Conservation (phyloP, 202 grass and related monocot species). For the Elaeis oleifera region DNA sequence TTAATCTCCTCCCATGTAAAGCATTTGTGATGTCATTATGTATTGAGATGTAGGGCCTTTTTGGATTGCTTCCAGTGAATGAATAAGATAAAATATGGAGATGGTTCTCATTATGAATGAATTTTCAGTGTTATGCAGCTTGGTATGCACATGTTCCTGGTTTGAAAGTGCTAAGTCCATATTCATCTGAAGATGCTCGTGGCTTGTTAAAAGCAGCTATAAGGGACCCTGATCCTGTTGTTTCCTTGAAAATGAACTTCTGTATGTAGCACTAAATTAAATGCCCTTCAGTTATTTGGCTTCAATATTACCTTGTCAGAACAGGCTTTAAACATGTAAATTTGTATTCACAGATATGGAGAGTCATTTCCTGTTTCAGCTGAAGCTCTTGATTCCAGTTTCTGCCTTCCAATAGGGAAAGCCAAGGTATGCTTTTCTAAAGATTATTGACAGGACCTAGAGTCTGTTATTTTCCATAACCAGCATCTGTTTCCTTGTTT, state of each 20-base stretch:
- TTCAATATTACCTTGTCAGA: conserved; percentile 17
- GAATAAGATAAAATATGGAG: neutral
- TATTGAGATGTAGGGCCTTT: neutral
- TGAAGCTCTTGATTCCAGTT: conserved; percentile 97
- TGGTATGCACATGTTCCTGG: conserved; percentile 95
- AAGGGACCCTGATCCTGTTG: conserved; percentile 87
- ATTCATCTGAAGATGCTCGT: conserved; percentile 86
- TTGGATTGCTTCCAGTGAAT: neutral
- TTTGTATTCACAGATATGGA: conserved; percentile 60
- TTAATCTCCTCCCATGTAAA: too few relatives aligned
- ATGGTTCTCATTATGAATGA: conserved; percentile 12
- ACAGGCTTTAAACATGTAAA: neutral
- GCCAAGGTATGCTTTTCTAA: conserved; percentile 55
- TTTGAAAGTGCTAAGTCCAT: conserved; percentile 75
- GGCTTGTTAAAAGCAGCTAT: conserved; percentile 97
- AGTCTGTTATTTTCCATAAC: neutral
- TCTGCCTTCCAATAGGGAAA: conserved; percentile 86
- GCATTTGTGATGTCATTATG: neutral
- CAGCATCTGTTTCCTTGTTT: conserved; percentile 17
- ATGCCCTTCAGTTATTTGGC: conserved; percentile 19
- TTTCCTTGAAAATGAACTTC: conserved; percentile 90
- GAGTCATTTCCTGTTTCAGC: conserved; percentile 84
- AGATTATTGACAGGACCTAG: neutral
- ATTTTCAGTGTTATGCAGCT: conserved; percentile 82
- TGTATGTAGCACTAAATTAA: conserved; percentile 45